Evolutionary conservation across 257 asterid genomes (phyloP).

Genomic region (Echites panduratus): DNA sequence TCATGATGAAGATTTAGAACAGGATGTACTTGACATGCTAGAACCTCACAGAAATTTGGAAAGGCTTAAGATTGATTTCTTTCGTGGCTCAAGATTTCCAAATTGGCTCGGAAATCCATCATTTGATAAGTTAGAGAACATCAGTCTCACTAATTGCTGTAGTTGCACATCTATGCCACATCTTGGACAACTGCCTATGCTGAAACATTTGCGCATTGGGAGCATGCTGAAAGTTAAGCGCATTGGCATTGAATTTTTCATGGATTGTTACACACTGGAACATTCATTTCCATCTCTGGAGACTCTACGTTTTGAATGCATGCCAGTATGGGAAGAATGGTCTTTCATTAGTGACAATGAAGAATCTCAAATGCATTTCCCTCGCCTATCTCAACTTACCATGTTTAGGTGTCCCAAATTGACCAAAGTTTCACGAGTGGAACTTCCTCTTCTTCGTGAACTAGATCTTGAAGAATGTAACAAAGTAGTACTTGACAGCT

Average conservation of each 20-base stretch:
- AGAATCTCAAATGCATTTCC: slow-evolving; percentile 25
- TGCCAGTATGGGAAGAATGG: slow-evolving; percentile 70
- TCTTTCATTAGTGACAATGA: slow-evolving; percentile 21
- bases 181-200: slow-evolving; percentile 49
- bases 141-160: slow-evolving; percentile 36
- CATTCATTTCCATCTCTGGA: slow-evolving; percentile 54
- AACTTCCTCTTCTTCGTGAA: slow-evolving; percentile 36
- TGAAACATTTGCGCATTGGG: slow-evolving; percentile 46
- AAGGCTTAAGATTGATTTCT: slow-evolving; percentile 44
- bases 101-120: slow-evolving; percentile 56
- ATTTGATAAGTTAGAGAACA: slow-evolving; percentile 32
- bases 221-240: slow-evolving; percentile 43
- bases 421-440: slow-evolving; percentile 37
- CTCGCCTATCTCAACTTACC: slow-evolving; percentile 47
- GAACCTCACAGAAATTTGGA: slow-evolving; percentile 45
- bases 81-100: slow-evolving; percentile 41
- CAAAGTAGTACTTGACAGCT: slow-evolving; percentile 38
- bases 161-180: slow-evolving; percentile 53
- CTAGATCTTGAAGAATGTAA: slow-evolving; percentile 55
- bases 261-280: slow-evolving; percentile 20
- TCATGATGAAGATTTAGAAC: slow-evolving; percentile 23
- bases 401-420: slow-evolving; percentile 49
- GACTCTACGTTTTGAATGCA: slow-evolving; percentile 46
- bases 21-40: slow-evolving; percentile 44
- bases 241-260: slow-evolving; percentile 49